Evolutionary conservation across 2,329 filamentous ascomycete genomes (phyloP), one percentile per base, ranked within the genome.

Genomic region (Phaeosphaeriaceae sp.): DNA sequence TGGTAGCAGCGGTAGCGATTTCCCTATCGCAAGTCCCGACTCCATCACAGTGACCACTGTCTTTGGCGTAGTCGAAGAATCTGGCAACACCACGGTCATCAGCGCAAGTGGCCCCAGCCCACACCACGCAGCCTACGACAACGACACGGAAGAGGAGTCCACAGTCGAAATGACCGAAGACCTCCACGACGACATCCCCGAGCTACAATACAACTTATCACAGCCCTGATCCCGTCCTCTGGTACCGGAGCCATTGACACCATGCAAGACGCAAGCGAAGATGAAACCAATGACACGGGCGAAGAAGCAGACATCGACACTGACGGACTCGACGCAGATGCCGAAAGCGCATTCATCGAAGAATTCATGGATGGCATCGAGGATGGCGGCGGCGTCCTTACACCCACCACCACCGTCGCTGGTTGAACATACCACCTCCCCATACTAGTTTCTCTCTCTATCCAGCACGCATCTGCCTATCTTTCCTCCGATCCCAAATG

Each of bases 1-100:
- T 3, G 11, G 5, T 12, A 6, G 21, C 3, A 47, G 38, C 23
- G n/a, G 36, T 12, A 45, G 17, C 8, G 51, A 60, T 0, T 48
- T 61, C 2, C 57, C 63, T 3, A 51, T 63, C 9, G 56, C 64
- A 2, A 71, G 64, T 41, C 67, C 67, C 0, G 70, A 71, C 47
- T 64, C 61, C 6, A 72, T 71, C 29, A 71, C 67, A 0, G 67
- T 72, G 0, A 71, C 67, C 1, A 71, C 66, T 0, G 68, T 67
- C 9, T 72, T 72, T 38, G 70, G 68, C 5, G 67, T 71, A 6
- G 50, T 59, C 13, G 60, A 71, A 23, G 70, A 71, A 38, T 62
- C 64, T 0, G 67, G 54, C 32, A 66, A 67, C 21, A 30, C 69
- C 28, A 70, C 65, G 2, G 56, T 60, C 42, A 66, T 72, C 48